phyloP scores from a whole-genome alignment of 192 early-diverging fungal species.

The Entomortierella beljakovae region DNA sequence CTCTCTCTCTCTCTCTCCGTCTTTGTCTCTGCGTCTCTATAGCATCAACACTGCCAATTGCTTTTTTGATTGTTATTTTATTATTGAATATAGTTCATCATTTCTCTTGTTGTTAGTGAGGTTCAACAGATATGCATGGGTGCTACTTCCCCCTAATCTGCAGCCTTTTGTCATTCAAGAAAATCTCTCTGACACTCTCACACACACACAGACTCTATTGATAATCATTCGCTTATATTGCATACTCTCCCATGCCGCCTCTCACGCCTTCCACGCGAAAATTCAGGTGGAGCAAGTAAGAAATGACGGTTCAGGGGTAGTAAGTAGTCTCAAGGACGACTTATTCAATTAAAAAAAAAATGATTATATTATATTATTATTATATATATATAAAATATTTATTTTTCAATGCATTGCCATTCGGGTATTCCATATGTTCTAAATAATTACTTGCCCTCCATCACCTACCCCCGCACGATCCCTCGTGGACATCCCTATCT shows the following conservation, averaged over 20 bases:
- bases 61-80: not conserved
- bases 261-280: constrained; percentile 22
- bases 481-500: no score
- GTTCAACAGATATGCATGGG: not conserved
- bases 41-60: not conserved
- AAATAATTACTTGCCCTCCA: no score
- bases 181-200: not conserved
- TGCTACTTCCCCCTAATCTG: constrained; percentile 3
- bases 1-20: not conserved
- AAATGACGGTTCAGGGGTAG: constrained; percentile 3
- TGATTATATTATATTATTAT: not conserved
- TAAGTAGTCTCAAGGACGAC: not conserved
- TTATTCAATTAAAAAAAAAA: not conserved
- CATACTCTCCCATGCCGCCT: constrained; percentile 5
- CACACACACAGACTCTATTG: no score
- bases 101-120: not conserved
- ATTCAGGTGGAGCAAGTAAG: not conserved
- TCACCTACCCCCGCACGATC: no score
- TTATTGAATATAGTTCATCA: not conserved
- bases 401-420: not conserved
- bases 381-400: not conserved
- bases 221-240: no score
- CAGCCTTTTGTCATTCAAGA: not conserved
- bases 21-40: not conserved
- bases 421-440: not conserved